Conservation (phyloP, 768 basidiomycete genomes). For the Lyophyllum shimeji region DNA sequence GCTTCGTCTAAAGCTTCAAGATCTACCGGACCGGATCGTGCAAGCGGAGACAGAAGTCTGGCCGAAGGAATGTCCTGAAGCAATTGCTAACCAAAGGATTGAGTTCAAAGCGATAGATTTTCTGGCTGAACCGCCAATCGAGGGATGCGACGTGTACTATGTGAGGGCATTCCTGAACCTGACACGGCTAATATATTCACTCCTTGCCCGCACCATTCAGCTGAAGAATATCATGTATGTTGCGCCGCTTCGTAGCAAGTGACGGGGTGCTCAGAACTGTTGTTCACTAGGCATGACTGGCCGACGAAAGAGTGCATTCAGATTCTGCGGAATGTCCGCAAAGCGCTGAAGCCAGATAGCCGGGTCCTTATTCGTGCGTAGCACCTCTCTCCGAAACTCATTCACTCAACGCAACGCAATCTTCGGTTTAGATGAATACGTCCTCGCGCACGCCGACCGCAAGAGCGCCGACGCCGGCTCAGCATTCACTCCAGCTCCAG, state of each 20-base stretch:
- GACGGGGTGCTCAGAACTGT: background rate
- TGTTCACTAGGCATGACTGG: slow-evolving; percentile 41
- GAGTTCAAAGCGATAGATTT: slow-evolving; percentile 40
- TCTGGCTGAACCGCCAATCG: slow-evolving; percentile 33
- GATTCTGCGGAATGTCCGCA: slow-evolving; percentile 34
- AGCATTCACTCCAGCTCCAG: slow-evolving; percentile 31
- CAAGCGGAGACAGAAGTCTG: slow-evolving; percentile 33
- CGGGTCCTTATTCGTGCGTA: slow-evolving; percentile 32
- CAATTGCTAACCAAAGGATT: slow-evolving; percentile 32
- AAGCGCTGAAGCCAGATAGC: slow-evolving; percentile 33
- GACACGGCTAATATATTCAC: no score
- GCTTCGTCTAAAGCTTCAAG: slow-evolving; percentile 45
- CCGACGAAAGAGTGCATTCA: slow-evolving; percentile 31
- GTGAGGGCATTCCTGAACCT: no score
- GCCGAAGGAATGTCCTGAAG: slow-evolving; percentile 29
- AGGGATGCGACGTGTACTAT: slow-evolving; percentile 39
- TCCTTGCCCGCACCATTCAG: no score
- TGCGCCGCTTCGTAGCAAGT: background rate
- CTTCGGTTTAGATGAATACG: slow-evolving; percentile 31
- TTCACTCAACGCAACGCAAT: background rate
- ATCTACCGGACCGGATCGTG: slow-evolving; percentile 28
- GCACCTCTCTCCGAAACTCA: background rate
- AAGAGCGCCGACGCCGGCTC: slow-evolving; percentile 7
- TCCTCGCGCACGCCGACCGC: slow-evolving; percentile 28
- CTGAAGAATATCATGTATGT: background rate